These are phyloP conservation scores for Hyparrhenia diplandra DNA, from an alignment of 176 grass and related monocot genomes.

Conservation along the genomic window DNA sequence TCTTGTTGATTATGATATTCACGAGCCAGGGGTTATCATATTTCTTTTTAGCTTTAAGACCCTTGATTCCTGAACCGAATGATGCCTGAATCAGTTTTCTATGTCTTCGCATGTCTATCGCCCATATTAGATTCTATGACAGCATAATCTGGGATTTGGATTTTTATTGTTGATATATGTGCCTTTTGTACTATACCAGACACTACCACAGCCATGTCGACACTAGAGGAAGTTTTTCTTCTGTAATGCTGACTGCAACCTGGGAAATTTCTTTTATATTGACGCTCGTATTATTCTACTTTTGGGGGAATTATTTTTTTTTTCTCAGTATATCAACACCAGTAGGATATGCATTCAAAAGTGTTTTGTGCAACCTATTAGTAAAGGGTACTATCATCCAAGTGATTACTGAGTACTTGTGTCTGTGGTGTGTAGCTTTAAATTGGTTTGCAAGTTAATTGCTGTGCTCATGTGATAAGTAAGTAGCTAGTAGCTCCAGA, in stretches of 20 bases:
- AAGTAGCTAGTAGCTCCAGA: neutral
- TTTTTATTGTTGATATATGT: neutral
- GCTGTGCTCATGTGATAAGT: neutral
- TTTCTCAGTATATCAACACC: conserved; percentile 1
- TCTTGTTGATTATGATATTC: neutral
- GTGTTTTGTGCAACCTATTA: neutral
- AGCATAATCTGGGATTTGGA: neutral
- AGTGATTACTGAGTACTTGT: neutral
- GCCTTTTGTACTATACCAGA: neutral
- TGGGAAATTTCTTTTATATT: neutral
- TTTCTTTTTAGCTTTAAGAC: neutral
- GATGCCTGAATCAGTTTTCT: neutral
- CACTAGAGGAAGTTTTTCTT: neutral
- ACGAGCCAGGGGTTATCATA: neutral
- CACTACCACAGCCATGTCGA: neutral
- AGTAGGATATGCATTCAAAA: neutral
- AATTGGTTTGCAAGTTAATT: neutral
- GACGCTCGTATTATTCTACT: neutral
- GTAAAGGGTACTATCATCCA: neutral
- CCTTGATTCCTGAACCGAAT: neutral
- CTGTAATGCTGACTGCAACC: neutral
- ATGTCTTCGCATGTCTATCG: neutral
- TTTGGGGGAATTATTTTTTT: neutral
- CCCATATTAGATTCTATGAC: neutral
- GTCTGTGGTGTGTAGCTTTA: neutral